Evolutionary conservation across 2,329 filamentous ascomycete genomes (phyloP).

Genomic region (Penicillium rolfsii): DNA sequence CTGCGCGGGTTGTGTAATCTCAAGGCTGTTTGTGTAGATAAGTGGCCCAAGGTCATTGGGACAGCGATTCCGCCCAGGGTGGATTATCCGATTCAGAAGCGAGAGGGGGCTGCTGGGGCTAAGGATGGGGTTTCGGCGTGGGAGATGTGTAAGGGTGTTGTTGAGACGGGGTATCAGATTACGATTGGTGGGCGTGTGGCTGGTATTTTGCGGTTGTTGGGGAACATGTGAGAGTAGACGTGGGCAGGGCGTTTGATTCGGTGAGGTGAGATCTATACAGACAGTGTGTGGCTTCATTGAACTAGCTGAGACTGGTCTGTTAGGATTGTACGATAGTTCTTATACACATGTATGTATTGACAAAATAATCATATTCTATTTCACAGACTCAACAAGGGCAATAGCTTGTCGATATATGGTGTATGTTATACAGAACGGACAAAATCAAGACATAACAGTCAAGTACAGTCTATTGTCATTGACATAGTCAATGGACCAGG

Average conservation of each 20-base stretch:
- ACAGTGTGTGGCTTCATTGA: background rate
- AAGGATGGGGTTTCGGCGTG: constrained; percentile 65
- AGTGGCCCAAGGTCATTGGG: constrained; percentile 56
- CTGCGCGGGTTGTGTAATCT: constrained; percentile 81
- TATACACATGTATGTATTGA: background rate
- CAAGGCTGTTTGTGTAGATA: constrained; percentile 85
- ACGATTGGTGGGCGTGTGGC: constrained; percentile 46
- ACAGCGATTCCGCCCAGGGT: constrained; percentile 81
- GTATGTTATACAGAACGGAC: background rate
- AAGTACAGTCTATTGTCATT: background rate
- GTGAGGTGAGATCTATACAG: background rate
- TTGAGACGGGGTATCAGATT: constrained; percentile 52
- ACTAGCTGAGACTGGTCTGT: too few relatives aligned
- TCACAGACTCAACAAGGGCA: background rate
- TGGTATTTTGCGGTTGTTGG: constrained; percentile 44
- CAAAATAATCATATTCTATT: background rate
- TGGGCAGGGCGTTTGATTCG: background rate
- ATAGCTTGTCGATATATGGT: background rate
- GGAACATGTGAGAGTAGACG: constrained; percentile 38
- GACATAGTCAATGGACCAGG: background rate
- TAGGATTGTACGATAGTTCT: constrained; percentile 3
- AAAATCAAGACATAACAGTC: background rate
- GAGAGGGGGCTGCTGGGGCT: constrained; percentile 47
- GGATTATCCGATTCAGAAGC: constrained; percentile 76
- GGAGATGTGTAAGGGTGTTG: constrained; percentile 53